Base-by-base conservation (phyloP, 208 protist species). In the Trypanosoma avium region DNA sequence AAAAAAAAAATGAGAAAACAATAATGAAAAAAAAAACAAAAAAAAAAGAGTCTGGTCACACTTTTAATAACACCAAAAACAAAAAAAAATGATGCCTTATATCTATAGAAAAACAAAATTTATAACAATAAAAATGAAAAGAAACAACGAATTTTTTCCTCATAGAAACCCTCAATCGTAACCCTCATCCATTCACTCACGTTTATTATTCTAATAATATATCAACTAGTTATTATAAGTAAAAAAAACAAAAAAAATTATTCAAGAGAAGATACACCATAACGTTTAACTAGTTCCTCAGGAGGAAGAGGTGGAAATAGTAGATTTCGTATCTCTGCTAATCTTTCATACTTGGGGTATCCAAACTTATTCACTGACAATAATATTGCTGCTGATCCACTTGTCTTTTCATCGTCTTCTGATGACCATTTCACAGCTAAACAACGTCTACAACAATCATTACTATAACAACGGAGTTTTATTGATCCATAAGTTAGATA, bases 401-500 rank as follows among this genome's bases (percentile, higher is more conserved):
- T 26, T n/a, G 48, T 38, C 50, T 35, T 21, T 22, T 67, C 57
- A 15, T 40, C 43, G 13, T 62, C 54, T 42, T 81, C 67, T 0
- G 50, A 36, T 22, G 61, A 72, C 86, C 88, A 95, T 27, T 70
- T 70, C 19, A 95, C 53, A 13, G 79, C 49, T n/a, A 86, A 75
- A 67, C 88, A 95, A 19, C 74, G 33, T 5, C 81, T 67, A 55
- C 67, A 84, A 72, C 89, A 95, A 75, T 95, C 89, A 62, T 95
- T 95, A 40, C 84, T 67, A 74, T 93, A 95, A 74, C 89, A 95
- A 26, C 89, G 86, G 19, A 95, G 50, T 66, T 95, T 95, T 59
- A 95, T 89, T 15, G 84, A 92, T n/a, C 86, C 84, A 62, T 90
- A 95, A 10, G 89, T 95, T 21, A 95, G 66, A 64, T 93, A 95